These are phyloP conservation scores for Angomonas desouzai DNA, from an alignment of 208 protist genomes.

Conservation along the genomic window DNA sequence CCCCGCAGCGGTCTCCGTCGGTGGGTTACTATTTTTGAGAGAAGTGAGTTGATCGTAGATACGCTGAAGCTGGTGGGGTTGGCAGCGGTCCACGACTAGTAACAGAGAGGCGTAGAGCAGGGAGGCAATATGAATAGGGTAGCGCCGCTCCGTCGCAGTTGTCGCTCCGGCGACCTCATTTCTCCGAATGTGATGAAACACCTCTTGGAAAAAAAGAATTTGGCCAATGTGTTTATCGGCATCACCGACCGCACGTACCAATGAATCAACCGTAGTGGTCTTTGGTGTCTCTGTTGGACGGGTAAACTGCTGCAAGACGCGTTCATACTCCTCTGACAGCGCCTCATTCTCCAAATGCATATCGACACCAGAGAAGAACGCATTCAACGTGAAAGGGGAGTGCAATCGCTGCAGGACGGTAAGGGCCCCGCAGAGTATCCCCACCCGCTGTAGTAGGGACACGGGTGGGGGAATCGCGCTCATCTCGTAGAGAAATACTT, in stretches of 20 bases:
- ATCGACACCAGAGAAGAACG: not conserved
- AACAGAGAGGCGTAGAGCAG: not conserved
- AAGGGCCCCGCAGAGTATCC: not conserved
- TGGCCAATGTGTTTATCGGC: not conserved
- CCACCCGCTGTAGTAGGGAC: not conserved
- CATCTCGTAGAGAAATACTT: conserved; percentile 16
- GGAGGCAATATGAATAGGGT: not conserved
- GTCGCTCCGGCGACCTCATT: not conserved
- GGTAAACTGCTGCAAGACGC: not conserved
- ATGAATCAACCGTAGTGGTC: no score
- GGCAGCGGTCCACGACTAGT: not conserved
- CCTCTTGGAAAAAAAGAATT: not conserved
- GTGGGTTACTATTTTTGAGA: no score
- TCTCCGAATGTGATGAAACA: not conserved
- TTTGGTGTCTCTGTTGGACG: no score
- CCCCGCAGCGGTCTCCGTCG: no score
- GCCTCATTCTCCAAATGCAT: not conserved
- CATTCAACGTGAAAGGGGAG: not conserved
- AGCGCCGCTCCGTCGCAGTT: not conserved
- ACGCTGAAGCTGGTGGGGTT: not conserved
- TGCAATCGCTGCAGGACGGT: not conserved
- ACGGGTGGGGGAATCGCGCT: not conserved
- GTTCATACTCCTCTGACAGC: not conserved
- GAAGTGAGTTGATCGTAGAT: not conserved
- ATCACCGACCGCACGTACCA: no score